phyloP scores from a whole-genome alignment of 768 basidiomycete species.

The Mycena floridula region DNA sequence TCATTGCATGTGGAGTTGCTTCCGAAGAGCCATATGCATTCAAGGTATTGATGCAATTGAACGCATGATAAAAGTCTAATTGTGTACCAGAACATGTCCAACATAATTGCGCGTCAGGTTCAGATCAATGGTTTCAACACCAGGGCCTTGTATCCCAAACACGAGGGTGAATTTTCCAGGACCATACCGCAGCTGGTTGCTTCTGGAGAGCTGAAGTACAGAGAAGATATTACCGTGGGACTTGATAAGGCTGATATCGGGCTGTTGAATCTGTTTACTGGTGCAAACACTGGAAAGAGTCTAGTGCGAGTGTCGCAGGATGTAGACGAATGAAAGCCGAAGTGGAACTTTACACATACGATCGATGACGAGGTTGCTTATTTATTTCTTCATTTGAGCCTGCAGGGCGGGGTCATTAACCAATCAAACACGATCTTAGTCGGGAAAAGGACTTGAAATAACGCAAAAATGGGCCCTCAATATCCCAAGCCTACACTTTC shows the following conservation, averaged over 20 bases:
- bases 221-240: slow-evolving; percentile 39
- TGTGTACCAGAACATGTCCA: slow-evolving; percentile 17
- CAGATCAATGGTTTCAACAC: slow-evolving; percentile 37
- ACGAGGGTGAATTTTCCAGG: slow-evolving; percentile 34
- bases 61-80: slow-evolving; percentile 29
- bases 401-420: too few relatives aligned
- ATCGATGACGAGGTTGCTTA: too few relatives aligned
- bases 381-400: too few relatives aligned
- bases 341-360: too few relatives aligned
- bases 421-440: too few relatives aligned
- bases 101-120: slow-evolving; percentile 27
- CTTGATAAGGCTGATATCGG: slow-evolving; percentile 32
- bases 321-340: too few relatives aligned
- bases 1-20: slow-evolving; percentile 36
- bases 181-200: slow-evolving; percentile 34
- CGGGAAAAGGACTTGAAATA: too few relatives aligned
- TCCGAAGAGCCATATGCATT: neutral
- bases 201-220: slow-evolving; percentile 39
- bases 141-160: slow-evolving; percentile 23
- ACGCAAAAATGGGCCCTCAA: too few relatives aligned
- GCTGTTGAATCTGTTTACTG: slow-evolving; percentile 25
- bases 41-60: neutral
- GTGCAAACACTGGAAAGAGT: slow-evolving; percentile 25
- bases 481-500: too few relatives aligned
- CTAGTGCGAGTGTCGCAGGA: too few relatives aligned